phyloP scores from a whole-genome alignment of 2,329 filamentous ascomycete genomes.

The Stachybotrys echinatus region DNA sequence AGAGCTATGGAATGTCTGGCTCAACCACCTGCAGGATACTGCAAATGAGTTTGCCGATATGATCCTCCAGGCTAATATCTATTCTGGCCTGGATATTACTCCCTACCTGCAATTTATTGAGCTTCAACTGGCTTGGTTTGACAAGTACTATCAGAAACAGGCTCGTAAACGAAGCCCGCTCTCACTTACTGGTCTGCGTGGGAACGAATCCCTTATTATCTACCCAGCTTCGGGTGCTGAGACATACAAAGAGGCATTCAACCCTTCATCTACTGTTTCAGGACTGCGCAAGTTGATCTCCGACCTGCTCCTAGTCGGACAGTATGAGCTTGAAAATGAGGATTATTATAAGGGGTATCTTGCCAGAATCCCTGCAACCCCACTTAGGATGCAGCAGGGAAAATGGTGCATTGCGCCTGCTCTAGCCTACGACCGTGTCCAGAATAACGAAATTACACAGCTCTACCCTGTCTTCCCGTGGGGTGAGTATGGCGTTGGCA shows the following conservation, averaged over 20 bases:
- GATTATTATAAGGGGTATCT: slow-evolving; percentile 3
- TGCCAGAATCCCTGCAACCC: slow-evolving; percentile 1
- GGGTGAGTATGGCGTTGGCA: slow-evolving; percentile 3
- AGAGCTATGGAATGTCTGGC: slow-evolving; percentile 5
- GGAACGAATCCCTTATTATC: slow-evolving; percentile 5
- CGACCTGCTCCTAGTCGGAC: slow-evolving; percentile 1
- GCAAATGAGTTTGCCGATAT: slow-evolving; percentile 5
- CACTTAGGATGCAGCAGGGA: slow-evolving; percentile 2
- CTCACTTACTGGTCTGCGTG: background rate
- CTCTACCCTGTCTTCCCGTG: slow-evolving; percentile 4
- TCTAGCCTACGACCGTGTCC: slow-evolving; percentile 2
- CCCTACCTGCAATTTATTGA: slow-evolving; percentile 5
- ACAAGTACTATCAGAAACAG: slow-evolving; percentile 4
- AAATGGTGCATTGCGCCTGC: slow-evolving; percentile 3
- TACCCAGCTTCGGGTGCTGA: slow-evolving; percentile 5
- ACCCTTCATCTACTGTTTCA: slow-evolving; percentile 2
- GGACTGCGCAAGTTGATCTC: background rate
- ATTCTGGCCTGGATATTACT: slow-evolving; percentile 4
- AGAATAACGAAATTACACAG: slow-evolving; percentile 3
- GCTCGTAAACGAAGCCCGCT: background rate
- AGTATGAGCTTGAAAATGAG: slow-evolving; percentile 1
- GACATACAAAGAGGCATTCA: slow-evolving; percentile 6
- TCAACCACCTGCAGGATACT: slow-evolving; percentile 5
- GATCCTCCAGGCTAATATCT: slow-evolving; percentile 5
- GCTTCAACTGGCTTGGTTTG: slow-evolving; percentile 5